Conservation (phyloP, 2,329 filamentous ascomycete species). For the Colletotrichum graminicola region DNA sequence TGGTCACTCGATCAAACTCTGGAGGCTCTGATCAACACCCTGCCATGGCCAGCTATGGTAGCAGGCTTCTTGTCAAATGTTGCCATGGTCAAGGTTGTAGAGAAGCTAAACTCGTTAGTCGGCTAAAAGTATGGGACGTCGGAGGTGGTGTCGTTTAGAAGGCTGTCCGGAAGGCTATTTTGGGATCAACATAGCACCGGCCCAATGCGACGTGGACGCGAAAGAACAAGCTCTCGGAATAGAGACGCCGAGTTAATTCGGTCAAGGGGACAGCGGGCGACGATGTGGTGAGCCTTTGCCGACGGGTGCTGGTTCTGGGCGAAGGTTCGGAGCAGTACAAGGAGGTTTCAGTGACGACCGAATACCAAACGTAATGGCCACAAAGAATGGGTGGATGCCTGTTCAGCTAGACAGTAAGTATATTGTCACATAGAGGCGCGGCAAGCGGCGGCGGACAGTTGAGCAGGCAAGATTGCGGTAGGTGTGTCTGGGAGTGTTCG, state of each 20-base stretch:
- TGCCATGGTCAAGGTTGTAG: neutral
- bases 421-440: neutral
- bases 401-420: neutral
- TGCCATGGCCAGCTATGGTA: neutral
- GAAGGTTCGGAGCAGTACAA: conserved; percentile 8
- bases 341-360: conserved; percentile 1
- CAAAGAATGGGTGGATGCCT: neutral
- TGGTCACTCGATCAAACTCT: conserved; percentile 24
- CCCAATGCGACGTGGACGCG: conserved; percentile 12
- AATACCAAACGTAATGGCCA: neutral
- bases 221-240: conserved; percentile 22
- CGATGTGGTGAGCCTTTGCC: neutral
- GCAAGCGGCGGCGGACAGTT: conserved; percentile 8
- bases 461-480: neutral
- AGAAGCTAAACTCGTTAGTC: neutral
- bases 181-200: conserved; percentile 12
- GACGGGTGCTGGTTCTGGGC: neutral
- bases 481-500: neutral
- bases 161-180: conserved; percentile 8
- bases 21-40: conserved; percentile 4
- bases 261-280: neutral
- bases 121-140: neutral
- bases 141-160: neutral
- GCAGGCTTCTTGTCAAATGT: neutral
- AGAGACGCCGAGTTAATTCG: neutral